A percentile compares a stretch with the other conserved stretches of the same genome.
Evolutionary conservation across 2,329 filamentous ascomycete species (phyloP).

Genomic region (Blastomyces gilchristii): DNA sequence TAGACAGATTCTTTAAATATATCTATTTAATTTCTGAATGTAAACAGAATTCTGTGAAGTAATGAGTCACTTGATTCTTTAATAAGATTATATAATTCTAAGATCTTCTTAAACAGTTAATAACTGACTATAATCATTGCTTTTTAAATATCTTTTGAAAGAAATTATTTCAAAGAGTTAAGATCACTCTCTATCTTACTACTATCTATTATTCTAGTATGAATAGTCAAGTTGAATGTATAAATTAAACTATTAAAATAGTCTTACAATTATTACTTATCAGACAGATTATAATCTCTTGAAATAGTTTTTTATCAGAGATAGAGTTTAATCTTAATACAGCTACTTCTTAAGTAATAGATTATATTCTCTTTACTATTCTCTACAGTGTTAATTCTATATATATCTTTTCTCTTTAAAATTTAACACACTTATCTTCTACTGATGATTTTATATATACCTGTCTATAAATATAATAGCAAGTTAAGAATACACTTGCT

Average conservation of each 20-base stretch:
- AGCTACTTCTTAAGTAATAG: neutral
- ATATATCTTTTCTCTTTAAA: no score
- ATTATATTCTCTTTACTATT: neutral
- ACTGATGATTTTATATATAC: no score
- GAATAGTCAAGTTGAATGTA: neutral
- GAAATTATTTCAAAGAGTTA: neutral
- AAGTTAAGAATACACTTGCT: no score
- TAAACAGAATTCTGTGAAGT: neutral
- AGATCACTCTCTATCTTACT: neutral
- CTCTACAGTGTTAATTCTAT: neutral
- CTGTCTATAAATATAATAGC: no score
- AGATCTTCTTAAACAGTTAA: neutral
- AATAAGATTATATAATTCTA: neutral
- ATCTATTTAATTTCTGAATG: neutral
- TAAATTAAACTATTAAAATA: neutral
- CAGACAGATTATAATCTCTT: neutral
- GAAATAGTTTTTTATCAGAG: neutral
- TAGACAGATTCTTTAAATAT: neutral
- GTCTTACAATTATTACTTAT: neutral
- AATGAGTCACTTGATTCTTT: neutral
- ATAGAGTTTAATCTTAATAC: neutral
- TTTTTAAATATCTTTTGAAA: neutral
- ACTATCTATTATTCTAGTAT: neutral
- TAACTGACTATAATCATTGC: neutral
- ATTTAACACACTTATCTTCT: no score